Evolutionary conservation across 495 filamentous ascomycete genomes (phyloP).

Genomic region (Friedmanniomyces simplex): DNA sequence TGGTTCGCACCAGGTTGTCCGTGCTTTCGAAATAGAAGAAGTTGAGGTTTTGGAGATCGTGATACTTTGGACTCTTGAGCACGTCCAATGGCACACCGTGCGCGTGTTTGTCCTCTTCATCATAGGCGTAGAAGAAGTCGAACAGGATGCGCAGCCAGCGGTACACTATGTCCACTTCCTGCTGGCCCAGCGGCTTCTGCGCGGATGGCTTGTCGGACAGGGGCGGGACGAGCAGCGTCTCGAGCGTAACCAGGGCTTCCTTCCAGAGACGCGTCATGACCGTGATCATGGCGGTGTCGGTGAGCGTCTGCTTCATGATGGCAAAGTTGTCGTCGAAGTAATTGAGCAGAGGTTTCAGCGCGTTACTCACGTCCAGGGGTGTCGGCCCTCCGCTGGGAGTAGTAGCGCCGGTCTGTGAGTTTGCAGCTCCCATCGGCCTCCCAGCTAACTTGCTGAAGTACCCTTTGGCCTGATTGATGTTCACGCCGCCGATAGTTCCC

Average conservation of each 20-base stretch:
- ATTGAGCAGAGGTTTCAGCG: constrained; percentile 77
- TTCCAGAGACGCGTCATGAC: constrained; percentile 99
- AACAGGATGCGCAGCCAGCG: constrained; percentile 86
- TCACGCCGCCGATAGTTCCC: constrained; percentile 64
- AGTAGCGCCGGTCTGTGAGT: background rate
- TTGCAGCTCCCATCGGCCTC: constrained; percentile 1
- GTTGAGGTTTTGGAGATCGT: constrained; percentile 87
- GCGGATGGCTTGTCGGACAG: constrained; percentile 89
- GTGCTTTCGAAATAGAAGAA: constrained; percentile 98
- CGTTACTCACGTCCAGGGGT: constrained; percentile 63
- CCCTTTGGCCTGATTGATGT: constrained; percentile 37
- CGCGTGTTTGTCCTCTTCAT: constrained; percentile 75
- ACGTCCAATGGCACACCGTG: constrained; percentile 83
- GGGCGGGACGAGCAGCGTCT: constrained; percentile 82
- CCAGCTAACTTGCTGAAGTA: constrained; percentile 43
- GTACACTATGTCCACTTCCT: constrained; percentile 91
- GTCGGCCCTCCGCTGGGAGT: constrained; percentile 39
- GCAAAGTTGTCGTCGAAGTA: constrained; percentile 99
- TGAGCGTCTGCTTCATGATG: constrained; percentile 94
- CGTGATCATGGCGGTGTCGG: constrained; percentile 83
- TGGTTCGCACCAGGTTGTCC: constrained; percentile 81
- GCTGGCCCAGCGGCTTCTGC: constrained; percentile 74
- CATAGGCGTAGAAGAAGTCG: constrained; percentile 88
- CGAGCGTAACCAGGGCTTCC: constrained; percentile 85
- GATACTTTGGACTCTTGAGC: constrained; percentile 93